These are phyloP conservation scores for Aspergillus luchuensis DNA, from an alignment of 2,329 filamentous ascomycete genomes.

Conservation along the genomic window DNA sequence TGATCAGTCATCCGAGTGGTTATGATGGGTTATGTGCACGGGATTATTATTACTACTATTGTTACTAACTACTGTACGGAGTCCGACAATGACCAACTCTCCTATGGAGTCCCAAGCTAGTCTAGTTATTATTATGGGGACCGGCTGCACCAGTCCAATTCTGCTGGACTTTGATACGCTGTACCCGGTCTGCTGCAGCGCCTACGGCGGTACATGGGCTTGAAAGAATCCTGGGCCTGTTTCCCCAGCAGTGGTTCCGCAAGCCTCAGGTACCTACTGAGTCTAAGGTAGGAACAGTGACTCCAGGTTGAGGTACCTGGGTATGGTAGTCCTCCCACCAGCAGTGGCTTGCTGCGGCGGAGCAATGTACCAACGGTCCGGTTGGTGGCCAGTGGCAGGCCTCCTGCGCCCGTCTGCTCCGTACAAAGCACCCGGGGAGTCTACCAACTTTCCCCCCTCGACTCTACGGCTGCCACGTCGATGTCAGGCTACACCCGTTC, in stretches of 20 bases:
- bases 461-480: slow-evolving; percentile 28
- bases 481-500: slow-evolving; percentile 23
- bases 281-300: background rate
- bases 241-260: background rate
- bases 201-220: slow-evolving; percentile 16
- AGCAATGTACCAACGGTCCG: slow-evolving; percentile 1
- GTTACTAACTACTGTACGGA: too few relatives aligned
- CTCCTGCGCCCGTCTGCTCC: slow-evolving; percentile 10
- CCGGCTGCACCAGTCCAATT: background rate
- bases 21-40: slow-evolving; percentile 8
- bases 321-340: background rate
- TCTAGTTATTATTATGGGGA: background rate
- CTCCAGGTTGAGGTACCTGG: background rate
- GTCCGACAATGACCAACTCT: too few relatives aligned
- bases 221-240: background rate
- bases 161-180: background rate
- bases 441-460: slow-evolving; percentile 17
- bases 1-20: slow-evolving; percentile 19
- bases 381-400: slow-evolving; percentile 9
- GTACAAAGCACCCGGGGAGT: slow-evolving; percentile 19
- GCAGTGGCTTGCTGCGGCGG: background rate
- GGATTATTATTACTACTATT: background rate
- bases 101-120: too few relatives aligned
- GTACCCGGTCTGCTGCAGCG: slow-evolving; percentile 16
- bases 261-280: background rate